A percentile compares a stretch with the other conserved stretches of the same genome.
phyloP scores from a whole-genome alignment of 768 basidiomycete genomes.

The Auriscalpium microsporum region DNA sequence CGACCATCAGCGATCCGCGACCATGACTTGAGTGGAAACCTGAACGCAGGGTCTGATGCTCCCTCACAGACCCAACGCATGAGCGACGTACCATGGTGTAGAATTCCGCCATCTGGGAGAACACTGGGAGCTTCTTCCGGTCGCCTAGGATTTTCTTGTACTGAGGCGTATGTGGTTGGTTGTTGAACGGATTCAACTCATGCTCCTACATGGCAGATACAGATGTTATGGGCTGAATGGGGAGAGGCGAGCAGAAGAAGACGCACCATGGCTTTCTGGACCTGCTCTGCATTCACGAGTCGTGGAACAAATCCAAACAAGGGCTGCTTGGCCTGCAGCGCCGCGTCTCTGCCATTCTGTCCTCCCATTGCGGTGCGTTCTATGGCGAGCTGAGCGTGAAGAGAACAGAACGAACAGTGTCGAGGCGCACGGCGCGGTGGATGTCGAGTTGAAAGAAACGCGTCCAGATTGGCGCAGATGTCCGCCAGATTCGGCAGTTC shows the following conservation, averaged over 20 bases:
- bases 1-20: slow-evolving; percentile 21
- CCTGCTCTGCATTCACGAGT: slow-evolving; percentile 17
- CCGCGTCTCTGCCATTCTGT: background rate
- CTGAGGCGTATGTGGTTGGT: slow-evolving; percentile 60
- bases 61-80: too few relatives aligned
- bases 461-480: too few relatives aligned
- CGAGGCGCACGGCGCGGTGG: background rate
- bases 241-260: background rate
- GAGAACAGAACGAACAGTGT: background rate
- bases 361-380: background rate
- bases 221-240: too few relatives aligned
- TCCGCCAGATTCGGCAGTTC: too few relatives aligned
- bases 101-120: slow-evolving; percentile 88
- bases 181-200: slow-evolving; percentile 84
- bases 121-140: slow-evolving; percentile 88
- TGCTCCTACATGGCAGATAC: slow-evolving; percentile 43
- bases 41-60: slow-evolving; percentile 3
- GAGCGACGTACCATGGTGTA: slow-evolving; percentile 64
- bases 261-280: slow-evolving; percentile 20
- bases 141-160: slow-evolving; percentile 82
- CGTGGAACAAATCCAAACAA: slow-evolving; percentile 21
- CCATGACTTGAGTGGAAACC: slow-evolving; percentile 14
- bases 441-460: background rate
- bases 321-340: slow-evolving; percentile 10
- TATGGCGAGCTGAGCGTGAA: background rate